These are phyloP conservation scores for Termitomyces sp. DNA, from an alignment of 768 basidiomycete genomes.

Conservation along the genomic window DNA sequence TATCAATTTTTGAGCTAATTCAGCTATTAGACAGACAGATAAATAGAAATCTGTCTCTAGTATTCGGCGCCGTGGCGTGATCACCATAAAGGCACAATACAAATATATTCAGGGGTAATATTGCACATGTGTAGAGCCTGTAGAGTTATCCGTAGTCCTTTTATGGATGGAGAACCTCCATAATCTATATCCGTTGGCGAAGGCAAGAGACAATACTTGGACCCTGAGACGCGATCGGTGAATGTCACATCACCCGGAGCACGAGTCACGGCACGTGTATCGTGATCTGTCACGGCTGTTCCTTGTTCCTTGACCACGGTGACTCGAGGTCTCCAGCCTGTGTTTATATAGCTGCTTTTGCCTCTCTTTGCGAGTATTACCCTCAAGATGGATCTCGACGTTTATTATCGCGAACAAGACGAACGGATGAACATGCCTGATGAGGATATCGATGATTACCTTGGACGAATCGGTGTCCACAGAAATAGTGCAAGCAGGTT, in stretches of 20 bases:
- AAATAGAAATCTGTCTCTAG: background rate
- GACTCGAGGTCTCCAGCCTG: background rate
- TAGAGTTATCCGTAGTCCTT: background rate
- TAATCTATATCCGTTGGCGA: background rate
- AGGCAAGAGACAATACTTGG: too few species aligned
- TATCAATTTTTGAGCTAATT: background rate
- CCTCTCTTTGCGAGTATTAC: background rate
- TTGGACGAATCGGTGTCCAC: conserved; percentile 23
- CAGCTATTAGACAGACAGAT: background rate
- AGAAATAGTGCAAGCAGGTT: conserved; percentile 7
- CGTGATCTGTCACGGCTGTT: background rate
- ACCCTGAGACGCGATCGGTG: background rate
- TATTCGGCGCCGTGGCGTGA: too few species aligned
- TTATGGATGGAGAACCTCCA: background rate
- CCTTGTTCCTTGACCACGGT: too few species aligned
- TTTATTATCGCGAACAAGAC: conserved; percentile 53
- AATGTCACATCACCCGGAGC: background rate
- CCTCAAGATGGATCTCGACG: conserved; percentile 30
- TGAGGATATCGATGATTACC: conserved; percentile 45
- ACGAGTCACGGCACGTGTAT: conserved; percentile 1
- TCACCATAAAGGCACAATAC: background rate
- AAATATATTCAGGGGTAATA: background rate
- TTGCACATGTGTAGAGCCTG: background rate
- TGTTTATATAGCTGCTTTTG: conserved; percentile 8
- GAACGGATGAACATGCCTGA: conserved; percentile 46